Evolutionary conservation across 345 rosid species (phyloP).

Genomic region (Cardamine occulta): DNA sequence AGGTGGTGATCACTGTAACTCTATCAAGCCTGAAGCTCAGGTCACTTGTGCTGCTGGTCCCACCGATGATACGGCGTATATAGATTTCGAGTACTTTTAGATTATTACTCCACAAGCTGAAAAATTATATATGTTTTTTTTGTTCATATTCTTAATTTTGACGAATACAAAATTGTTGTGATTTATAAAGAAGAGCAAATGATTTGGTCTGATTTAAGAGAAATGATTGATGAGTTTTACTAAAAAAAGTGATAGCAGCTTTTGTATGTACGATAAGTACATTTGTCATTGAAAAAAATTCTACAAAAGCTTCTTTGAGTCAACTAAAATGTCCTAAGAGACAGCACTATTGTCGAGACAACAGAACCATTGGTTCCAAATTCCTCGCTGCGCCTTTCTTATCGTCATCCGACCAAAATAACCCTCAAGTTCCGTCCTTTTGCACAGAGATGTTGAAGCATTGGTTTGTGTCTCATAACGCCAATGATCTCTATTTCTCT

Average conservation of each 20-base stretch:
- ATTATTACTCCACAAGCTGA: constrained; percentile 9
- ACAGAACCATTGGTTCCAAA: constrained; percentile 31
- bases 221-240: not conserved
- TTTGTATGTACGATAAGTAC: not conserved
- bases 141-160: constrained; percentile 43
- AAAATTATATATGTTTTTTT: not conserved
- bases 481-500: constrained; percentile 30
- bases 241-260: not conserved
- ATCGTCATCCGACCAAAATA: constrained; percentile 25
- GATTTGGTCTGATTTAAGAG: constrained; percentile 3
- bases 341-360: constrained; percentile 11
- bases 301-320: not conserved
- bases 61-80: constrained; percentile 53
- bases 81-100: constrained; percentile 79
- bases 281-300: not conserved
- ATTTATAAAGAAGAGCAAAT: constrained; percentile 9
- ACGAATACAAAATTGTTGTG: constrained; percentile 38
- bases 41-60: constrained; percentile 46
- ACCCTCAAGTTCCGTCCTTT: constrained; percentile 2
- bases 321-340: constrained; percentile 21
- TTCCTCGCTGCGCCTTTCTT: constrained; percentile 25
- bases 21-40: constrained; percentile 23
- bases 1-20: constrained; percentile 37
- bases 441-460: constrained; percentile 35
- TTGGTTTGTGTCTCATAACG: constrained; percentile 22